These are phyloP conservation scores for Acanthamoeba royreba DNA, from an alignment of 208 protist species.

Conservation along the genomic window DNA sequence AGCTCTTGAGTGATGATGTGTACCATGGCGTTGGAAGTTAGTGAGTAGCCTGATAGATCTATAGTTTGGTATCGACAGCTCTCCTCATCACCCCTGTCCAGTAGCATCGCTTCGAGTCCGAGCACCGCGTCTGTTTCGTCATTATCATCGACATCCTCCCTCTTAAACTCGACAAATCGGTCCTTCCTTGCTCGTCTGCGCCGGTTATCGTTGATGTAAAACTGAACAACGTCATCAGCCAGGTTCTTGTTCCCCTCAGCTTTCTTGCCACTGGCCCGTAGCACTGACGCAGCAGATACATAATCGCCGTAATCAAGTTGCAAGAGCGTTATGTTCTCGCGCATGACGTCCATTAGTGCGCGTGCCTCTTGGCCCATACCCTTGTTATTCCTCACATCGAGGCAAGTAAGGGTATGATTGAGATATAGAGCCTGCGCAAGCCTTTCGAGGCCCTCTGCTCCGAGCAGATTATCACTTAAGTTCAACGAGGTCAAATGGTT, in stretches of 20 bases:
- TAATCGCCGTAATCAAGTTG: background rate
- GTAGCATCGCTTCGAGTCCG: background rate
- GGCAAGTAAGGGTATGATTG: background rate
- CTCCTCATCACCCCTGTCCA: background rate
- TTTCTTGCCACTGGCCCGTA: background rate
- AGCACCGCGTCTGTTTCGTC: background rate
- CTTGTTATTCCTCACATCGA: background rate
- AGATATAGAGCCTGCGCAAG: background rate
- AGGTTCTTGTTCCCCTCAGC: background rate
- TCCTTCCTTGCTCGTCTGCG: background rate
- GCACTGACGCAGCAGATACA: background rate
- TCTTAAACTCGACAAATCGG: background rate
- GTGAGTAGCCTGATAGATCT: background rate
- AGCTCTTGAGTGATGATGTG: background rate
- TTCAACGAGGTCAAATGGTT: background rate
- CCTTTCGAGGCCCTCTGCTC: background rate
- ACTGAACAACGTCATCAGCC: background rate
- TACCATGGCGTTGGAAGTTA: background rate
- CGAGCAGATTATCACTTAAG: background rate
- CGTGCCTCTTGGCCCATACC: background rate
- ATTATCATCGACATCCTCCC: background rate
- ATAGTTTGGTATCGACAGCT: background rate
- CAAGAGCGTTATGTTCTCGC: background rate
- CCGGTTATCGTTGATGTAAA: background rate
- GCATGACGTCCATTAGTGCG: background rate